Percentiles rank a stretch among this genome's conserved stretches.
These are phyloP conservation scores for Coelastrella sp. DNA, from an alignment of 139 green algal genomes.

Conservation along the genomic window DNA sequence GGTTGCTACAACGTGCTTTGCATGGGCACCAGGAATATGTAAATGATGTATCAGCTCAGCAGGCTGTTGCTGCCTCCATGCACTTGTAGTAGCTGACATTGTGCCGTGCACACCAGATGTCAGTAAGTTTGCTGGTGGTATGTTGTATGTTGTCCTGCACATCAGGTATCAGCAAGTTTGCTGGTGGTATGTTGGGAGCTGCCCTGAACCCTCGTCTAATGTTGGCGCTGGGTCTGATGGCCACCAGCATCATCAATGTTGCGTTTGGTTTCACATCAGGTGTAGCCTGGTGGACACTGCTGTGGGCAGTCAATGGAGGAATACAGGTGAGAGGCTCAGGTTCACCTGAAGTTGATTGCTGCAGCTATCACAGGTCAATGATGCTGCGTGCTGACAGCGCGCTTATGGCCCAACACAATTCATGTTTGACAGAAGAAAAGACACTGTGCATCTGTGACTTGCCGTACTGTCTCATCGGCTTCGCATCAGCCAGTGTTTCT, in stretches of 20 bases:
- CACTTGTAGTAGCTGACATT: too few relatives aligned
- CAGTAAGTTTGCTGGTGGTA: not conserved
- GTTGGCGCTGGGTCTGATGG: constrained; percentile 87
- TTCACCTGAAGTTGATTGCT: not conserved
- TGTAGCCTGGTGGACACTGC: constrained; percentile 64
- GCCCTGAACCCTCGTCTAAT: constrained; percentile 81
- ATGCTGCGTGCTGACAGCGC: not conserved
- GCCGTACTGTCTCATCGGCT: too few relatives aligned
- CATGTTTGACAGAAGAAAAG: too few relatives aligned
- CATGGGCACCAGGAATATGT: too few relatives aligned
- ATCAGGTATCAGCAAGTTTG: constrained; percentile 63
- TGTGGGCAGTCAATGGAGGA: constrained; percentile 86
- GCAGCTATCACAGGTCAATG: not conserved
- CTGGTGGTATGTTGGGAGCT: constrained; percentile 80
- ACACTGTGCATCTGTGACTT: too few relatives aligned
- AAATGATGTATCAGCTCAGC: too few relatives aligned
- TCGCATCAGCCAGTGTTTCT: too few relatives aligned
- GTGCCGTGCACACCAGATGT: too few relatives aligned
- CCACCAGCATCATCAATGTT: constrained; percentile 91
- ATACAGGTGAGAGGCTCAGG: constrained; percentile 35
- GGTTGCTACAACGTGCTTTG: too few relatives aligned
- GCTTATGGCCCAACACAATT: too few relatives aligned
- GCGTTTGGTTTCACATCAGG: constrained; percentile 72
- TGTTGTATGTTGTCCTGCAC: not conserved
- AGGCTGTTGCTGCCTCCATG: too few relatives aligned